Conservation (phyloP, 257 asterid genomes). For the Gynochthodes officinalis region DNA sequence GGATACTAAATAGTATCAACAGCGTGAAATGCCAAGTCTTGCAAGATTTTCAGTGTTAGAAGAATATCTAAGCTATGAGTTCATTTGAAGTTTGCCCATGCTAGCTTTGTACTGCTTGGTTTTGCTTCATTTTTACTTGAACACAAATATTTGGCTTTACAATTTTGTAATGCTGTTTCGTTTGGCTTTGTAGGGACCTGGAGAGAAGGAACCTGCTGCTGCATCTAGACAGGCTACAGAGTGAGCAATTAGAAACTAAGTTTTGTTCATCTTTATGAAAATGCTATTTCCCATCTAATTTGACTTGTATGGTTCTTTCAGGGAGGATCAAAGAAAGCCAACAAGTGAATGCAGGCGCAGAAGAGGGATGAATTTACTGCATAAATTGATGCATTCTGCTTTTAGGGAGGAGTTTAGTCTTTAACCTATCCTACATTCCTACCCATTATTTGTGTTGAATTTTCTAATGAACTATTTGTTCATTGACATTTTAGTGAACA, state of each 20-base stretch:
- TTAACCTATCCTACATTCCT: background rate
- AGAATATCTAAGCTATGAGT: background rate
- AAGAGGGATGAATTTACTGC: background rate
- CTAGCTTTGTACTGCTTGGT: background rate
- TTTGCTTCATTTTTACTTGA: background rate
- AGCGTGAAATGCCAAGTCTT: no score
- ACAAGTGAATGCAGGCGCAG: slow-evolving; percentile 9
- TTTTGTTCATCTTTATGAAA: no score
- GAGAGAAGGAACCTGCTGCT: background rate
- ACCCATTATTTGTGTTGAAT: no score
- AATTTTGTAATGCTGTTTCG: background rate
- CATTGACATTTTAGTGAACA: no score
- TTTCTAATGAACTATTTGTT: no score
- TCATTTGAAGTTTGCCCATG: background rate
- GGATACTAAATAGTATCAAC: no score
- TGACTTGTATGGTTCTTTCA: no score
- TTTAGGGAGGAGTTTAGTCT: background rate
- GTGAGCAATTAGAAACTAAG: no score
- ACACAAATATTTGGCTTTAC: background rate
- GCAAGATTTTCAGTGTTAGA: background rate
- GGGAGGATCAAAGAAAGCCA: slow-evolving; percentile 13
- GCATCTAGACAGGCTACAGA: slow-evolving; percentile 9
- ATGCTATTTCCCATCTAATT: no score
- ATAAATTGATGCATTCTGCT: background rate
- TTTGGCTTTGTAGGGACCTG: slow-evolving; percentile 5